A percentile compares a stretch with the other conserved stretches of the same genome.
These are phyloP conservation scores for Phanerochaete sordida DNA, from an alignment of 768 basidiomycete species.

Conservation along the genomic window DNA sequence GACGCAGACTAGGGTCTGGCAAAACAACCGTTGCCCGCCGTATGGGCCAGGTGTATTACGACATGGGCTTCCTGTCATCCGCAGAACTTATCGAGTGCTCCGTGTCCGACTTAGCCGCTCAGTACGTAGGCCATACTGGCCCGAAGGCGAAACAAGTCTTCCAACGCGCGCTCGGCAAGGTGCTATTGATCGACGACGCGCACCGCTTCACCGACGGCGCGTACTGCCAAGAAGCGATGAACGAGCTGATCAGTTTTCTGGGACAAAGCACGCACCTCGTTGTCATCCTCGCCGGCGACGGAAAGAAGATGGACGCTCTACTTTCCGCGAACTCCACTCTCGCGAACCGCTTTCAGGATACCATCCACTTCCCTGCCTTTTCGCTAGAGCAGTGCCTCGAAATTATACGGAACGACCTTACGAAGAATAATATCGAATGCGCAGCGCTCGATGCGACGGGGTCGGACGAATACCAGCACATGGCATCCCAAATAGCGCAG, in stretches of 20 bases:
- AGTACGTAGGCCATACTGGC: constrained; percentile 71
- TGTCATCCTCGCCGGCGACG: constrained; percentile 69
- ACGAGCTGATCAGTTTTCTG: constrained; percentile 62
- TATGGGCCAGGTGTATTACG: constrained; percentile 58
- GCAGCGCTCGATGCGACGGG: constrained; percentile 31
- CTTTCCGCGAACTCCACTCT: constrained; percentile 58
- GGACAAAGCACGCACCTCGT: constrained; percentile 59
- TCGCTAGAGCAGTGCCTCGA: constrained; percentile 43
- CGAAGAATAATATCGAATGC: constrained; percentile 38
- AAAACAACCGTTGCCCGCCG: constrained; percentile 63
- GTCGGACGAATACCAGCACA: constrained; percentile 28
- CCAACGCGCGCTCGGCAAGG: constrained; percentile 61
- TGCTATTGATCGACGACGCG: constrained; percentile 72
- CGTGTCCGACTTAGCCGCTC: constrained; percentile 63
- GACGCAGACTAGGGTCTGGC: constrained; percentile 44
- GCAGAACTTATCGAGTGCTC: constrained; percentile 62
- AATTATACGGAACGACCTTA: constrained; percentile 45
- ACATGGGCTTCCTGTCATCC: constrained; percentile 50
- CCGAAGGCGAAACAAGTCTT: constrained; percentile 59
- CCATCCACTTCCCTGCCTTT: constrained; percentile 53
- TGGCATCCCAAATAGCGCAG: constrained; percentile 35
- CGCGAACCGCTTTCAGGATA: constrained; percentile 65
- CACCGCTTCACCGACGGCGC: constrained; percentile 58
- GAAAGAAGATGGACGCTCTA: constrained; percentile 60
- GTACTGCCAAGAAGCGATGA: constrained; percentile 69